Evolutionary conservation across 345 rosid species (phyloP), one percentile per base, ranked within the genome.

Genomic region (Abelmoschus esculentus): DNA sequence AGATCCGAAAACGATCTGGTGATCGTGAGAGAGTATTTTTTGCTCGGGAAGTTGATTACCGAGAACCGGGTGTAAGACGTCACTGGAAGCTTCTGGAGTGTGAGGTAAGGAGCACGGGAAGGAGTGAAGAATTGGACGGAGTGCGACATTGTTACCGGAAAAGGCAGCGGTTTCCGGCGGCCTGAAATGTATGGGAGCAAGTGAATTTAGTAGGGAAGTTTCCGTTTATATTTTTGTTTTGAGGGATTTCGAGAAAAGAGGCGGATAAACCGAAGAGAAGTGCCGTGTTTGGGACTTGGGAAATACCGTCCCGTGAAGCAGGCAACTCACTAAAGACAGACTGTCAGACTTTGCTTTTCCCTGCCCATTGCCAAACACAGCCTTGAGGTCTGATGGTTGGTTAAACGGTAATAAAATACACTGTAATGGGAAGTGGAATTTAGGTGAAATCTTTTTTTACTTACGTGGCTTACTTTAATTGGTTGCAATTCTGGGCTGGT

Each of bases 101-200:
- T 34, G 74, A 76, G 61, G 70, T 66, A 66, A 52, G 86, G 75
- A 69, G 84, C 56, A 34, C 74, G 83, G 11, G 82, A 72, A 6
- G 83, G 82, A 79, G 88, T 50, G 77, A 83, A 77, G 77, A 86
- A 71, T 15, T 85, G 91, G 75, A 91, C 86, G 7, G 97, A 86
- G 52, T 80, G 92, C 42, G 91, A 75, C 97, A 90, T 90, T 28
- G 74, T 66, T 53, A 36, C 69, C 42, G 71, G 67, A 26, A 70
- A 62, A 31, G 46, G 64, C 54, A 28, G 73, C 22, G 18, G 32
- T 36, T 44, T 15, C 50, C 66, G 68, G 75, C 1, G 69, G 32
- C 32, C 32, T 44, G 68, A 57, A 12, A 70, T 49, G 38, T 19
- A 3, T 2, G 40, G 53, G 47, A 38, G 64, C 40, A 50, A 42